Evolutionary conservation across 257 asterid species (phyloP).

Genomic region (Haberlea rhodopensis): DNA sequence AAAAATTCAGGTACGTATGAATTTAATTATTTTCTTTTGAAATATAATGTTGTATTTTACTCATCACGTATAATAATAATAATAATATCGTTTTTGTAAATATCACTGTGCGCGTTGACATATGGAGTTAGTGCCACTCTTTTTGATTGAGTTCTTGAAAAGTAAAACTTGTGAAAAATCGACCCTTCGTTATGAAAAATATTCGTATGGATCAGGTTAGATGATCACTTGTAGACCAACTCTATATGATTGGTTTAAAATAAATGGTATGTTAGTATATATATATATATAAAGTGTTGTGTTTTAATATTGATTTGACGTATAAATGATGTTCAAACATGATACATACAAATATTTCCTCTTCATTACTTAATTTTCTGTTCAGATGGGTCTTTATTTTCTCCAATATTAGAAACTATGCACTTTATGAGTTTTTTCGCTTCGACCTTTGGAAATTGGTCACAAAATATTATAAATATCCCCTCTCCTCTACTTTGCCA

Average conservation of each 20-base stretch:
- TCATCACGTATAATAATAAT: too few relatives aligned
- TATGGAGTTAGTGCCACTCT: conserved; percentile 15
- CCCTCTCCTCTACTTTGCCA: not conserved
- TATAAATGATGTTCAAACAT: too few relatives aligned
- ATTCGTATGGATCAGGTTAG: too few relatives aligned
- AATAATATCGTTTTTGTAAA: conserved; percentile 12
- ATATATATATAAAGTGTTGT: too few relatives aligned
- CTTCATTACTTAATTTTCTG: too few relatives aligned
- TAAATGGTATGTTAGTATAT: too few relatives aligned
- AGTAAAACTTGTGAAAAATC: not conserved
- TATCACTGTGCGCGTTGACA: conserved; percentile 24
- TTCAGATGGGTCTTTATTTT: not conserved
- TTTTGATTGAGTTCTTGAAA: conserved; percentile 33
- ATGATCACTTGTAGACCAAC: too few relatives aligned
- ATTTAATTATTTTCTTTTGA: too few relatives aligned
- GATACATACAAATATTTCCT: too few relatives aligned
- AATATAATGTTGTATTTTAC: too few relatives aligned
- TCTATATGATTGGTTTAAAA: too few relatives aligned
- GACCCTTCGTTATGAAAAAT: conserved; percentile 24
- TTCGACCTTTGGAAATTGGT: not conserved
- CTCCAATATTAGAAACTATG: not conserved
- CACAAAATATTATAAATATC: conserved; percentile 27
- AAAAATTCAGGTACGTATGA: conserved; percentile 40
- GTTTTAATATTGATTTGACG: too few relatives aligned
- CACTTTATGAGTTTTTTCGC: not conserved